Conservation (phyloP, 2,329 filamentous ascomycete genomes). For the Fusarium chaquense region DNA sequence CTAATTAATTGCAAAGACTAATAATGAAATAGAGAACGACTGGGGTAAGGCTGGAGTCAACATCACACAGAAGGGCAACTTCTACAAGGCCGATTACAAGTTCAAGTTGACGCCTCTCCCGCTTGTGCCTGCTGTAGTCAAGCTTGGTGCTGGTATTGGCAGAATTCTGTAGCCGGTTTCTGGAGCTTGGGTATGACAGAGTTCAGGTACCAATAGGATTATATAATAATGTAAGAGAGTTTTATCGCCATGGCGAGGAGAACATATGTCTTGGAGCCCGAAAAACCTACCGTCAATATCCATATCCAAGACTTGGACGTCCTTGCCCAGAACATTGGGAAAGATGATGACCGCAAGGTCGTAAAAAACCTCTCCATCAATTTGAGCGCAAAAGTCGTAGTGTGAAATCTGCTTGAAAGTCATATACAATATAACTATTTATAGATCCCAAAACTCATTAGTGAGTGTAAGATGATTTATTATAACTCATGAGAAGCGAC, state of each 20-base stretch:
- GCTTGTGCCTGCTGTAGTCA: slow-evolving; percentile 57
- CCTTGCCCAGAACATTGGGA: neutral
- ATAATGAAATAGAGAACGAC: slow-evolving; percentile 54
- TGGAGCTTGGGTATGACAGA: too few relatives aligned
- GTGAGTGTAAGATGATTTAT: too few relatives aligned
- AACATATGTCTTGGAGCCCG: too few relatives aligned
- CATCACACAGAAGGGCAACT: slow-evolving; percentile 64
- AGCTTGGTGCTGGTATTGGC: slow-evolving; percentile 60
- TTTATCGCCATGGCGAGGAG: neutral
- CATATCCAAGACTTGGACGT: too few relatives aligned
- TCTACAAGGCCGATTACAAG: slow-evolving; percentile 61
- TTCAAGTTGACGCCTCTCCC: slow-evolving; percentile 61
- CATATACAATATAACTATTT: too few relatives aligned
- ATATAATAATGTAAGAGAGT: too few relatives aligned
- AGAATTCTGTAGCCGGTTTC: slow-evolving; percentile 41
- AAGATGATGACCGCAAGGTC: neutral
- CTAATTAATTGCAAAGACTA: slow-evolving; percentile 44
- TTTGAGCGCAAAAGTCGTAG: slow-evolving; percentile 5
- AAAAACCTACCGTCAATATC: too few relatives aligned
- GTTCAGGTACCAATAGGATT: neutral
- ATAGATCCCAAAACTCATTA: too few relatives aligned
- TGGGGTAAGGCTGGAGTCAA: slow-evolving; percentile 63
- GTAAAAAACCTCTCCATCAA: slow-evolving; percentile 5
- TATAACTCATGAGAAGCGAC: too few relatives aligned
- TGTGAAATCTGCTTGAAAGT: too few relatives aligned